Evolutionary conservation across 2,329 filamentous ascomycete genomes (phyloP).

Genomic region (Paecilomyces niveus): DNA sequence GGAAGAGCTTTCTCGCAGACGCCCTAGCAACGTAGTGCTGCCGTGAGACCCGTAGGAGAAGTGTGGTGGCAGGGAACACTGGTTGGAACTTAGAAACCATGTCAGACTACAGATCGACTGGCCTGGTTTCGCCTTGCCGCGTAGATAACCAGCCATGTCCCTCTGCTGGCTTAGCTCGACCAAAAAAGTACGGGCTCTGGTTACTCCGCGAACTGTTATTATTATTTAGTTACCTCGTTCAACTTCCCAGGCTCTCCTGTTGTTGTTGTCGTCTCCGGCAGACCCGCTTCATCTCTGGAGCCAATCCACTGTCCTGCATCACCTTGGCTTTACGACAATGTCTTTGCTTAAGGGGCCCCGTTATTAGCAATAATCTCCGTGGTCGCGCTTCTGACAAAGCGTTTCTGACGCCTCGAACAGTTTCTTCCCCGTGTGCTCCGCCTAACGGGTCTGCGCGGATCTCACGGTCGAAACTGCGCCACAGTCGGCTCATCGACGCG

Average conservation of each 20-base stretch:
- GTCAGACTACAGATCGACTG: not conserved
- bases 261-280: not conserved
- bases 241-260: not conserved
- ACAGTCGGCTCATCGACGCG: not conserved
- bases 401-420: not conserved
- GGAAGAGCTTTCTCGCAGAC: not conserved
- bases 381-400: not conserved
- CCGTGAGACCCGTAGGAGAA: not conserved
- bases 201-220: not conserved
- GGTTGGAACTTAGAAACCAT: not conserved
- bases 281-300: not conserved
- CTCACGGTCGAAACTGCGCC: not conserved
- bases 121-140: not conserved
- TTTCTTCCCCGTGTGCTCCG: not conserved
- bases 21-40: not conserved
- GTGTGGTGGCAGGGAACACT: not conserved
- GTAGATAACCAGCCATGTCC: not conserved
- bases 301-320: not conserved
- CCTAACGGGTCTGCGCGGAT: not conserved
- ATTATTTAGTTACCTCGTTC: not conserved
- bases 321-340: not conserved
- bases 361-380: not conserved
- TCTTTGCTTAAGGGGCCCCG: not conserved
- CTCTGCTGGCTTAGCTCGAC: not conserved
- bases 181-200: not conserved